A percentile compares a stretch with the other conserved stretches of the same genome.
Conservation (phyloP, 768 basidiomycete genomes). For the Suillus cothurnatus region DNA sequence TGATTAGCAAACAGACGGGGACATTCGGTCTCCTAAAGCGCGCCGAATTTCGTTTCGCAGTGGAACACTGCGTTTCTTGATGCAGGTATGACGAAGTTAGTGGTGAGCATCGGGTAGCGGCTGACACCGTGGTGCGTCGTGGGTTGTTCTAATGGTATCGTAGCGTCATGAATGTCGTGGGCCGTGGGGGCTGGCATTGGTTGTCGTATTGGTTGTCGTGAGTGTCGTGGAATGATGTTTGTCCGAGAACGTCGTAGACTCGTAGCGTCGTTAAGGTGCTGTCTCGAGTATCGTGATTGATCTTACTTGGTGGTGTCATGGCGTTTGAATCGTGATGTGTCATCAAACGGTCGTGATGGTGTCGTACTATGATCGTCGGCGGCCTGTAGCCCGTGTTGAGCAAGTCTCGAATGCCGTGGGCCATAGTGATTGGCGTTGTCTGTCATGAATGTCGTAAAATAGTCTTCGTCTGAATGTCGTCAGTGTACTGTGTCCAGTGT, state of each 20-base stretch:
- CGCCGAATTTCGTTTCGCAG: not conserved
- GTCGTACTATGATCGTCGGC: not conserved
- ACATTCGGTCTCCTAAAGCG: not conserved
- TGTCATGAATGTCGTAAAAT: not conserved
- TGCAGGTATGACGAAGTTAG: not conserved
- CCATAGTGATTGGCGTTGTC: not conserved
- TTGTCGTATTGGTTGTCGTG: not conserved
- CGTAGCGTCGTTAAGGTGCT: too few relatives aligned
- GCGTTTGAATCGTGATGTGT: not conserved
- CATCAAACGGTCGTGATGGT: not conserved
- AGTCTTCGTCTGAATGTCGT: not conserved
- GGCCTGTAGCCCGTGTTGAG: not conserved
- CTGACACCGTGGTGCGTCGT: not conserved
- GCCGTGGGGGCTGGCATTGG: not conserved
- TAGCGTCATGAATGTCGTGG: not conserved
- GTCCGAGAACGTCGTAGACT: not conserved
- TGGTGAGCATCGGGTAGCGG: not conserved
- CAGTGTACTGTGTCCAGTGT: not conserved
- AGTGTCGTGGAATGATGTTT: not conserved
- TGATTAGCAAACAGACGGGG: not conserved
- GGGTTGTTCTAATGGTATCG: not conserved
- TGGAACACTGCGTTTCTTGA: not conserved
- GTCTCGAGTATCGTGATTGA: not conserved
- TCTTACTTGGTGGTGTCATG: not conserved
- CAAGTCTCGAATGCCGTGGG: not conserved